These are phyloP conservation scores for Arthrinium phaeospermum DNA, from an alignment of 2,329 filamentous ascomycete genomes.

Conservation along the genomic window DNA sequence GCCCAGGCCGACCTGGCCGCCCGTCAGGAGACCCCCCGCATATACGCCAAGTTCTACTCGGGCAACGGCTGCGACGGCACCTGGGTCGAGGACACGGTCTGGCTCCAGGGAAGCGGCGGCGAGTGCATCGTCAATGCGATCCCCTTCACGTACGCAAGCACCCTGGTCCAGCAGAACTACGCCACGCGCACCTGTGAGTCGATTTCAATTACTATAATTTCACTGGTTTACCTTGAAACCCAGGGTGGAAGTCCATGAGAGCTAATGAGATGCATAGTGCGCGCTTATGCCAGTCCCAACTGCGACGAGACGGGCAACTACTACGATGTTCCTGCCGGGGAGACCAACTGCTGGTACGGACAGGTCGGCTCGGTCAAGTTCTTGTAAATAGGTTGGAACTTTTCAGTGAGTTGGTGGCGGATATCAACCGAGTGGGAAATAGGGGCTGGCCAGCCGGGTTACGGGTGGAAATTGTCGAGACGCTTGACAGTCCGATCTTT, in stretches of 20 bases:
- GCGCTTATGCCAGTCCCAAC: constrained; percentile 13
- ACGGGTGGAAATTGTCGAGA: neutral
- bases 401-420: neutral
- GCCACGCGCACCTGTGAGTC: constrained; percentile 22
- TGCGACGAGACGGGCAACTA: constrained; percentile 21
- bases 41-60: constrained; percentile 23
- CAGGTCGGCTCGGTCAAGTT: constrained; percentile 20
- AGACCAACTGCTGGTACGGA: constrained; percentile 15
- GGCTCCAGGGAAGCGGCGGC: constrained; percentile 19
- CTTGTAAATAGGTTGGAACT: neutral
- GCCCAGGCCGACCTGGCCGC: neutral
- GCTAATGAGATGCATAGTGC: constrained; percentile 3
- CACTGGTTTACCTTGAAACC: neutral
- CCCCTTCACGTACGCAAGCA: constrained; percentile 19
- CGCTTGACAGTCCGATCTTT: neutral
- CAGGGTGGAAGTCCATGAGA: neutral
- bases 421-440: neutral
- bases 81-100: constrained; percentile 25
- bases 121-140: constrained; percentile 21
- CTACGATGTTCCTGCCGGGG: constrained; percentile 17
- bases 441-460: neutral
- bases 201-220: neutral
- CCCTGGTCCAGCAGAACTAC: constrained; percentile 21
- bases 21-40: constrained; percentile 21
- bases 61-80: constrained; percentile 21